These are phyloP conservation scores for Salix purpurea DNA, from an alignment of 345 rosid species.

Conservation along the genomic window DNA sequence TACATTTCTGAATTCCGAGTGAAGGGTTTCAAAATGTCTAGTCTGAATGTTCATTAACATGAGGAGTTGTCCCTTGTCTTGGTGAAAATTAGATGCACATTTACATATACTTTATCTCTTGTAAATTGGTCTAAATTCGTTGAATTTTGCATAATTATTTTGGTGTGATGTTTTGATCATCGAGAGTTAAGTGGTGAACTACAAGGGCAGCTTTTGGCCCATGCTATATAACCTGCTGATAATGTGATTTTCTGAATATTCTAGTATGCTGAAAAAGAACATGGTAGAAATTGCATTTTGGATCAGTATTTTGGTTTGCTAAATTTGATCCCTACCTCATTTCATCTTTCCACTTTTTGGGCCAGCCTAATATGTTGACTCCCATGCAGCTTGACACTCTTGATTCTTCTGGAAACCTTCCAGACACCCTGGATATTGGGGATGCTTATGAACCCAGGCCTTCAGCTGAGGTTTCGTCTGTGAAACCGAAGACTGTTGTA, in stretches of 20 bases:
- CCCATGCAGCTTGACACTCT: constrained; percentile 42
- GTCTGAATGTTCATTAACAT: neutral
- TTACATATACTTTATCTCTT: neutral
- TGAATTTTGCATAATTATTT: neutral
- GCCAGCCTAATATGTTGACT: constrained; percentile 5
- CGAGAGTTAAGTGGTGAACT: neutral
- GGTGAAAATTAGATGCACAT: constrained; percentile 1
- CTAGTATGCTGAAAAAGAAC: neutral
- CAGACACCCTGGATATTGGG: constrained; percentile 78
- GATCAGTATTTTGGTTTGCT: neutral
- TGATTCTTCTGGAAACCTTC: constrained; percentile 63
- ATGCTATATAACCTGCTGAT: neutral
- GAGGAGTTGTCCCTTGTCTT: neutral
- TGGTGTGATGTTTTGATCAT: neutral
- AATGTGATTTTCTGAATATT: neutral
- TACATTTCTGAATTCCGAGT: too few relatives aligned
- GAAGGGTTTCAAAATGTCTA: neutral
- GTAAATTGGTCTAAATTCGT: neutral
- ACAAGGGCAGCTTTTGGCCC: neutral
- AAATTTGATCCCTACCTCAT: neutral
- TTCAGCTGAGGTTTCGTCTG: constrained; percentile 26
- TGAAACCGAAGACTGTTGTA: constrained; percentile 49
- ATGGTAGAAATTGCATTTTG: neutral
- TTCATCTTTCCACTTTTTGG: neutral
- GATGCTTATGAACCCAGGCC: constrained; percentile 58